Conservation (phyloP, 306 rosid species). For the Sechiopsis laciniata region DNA sequence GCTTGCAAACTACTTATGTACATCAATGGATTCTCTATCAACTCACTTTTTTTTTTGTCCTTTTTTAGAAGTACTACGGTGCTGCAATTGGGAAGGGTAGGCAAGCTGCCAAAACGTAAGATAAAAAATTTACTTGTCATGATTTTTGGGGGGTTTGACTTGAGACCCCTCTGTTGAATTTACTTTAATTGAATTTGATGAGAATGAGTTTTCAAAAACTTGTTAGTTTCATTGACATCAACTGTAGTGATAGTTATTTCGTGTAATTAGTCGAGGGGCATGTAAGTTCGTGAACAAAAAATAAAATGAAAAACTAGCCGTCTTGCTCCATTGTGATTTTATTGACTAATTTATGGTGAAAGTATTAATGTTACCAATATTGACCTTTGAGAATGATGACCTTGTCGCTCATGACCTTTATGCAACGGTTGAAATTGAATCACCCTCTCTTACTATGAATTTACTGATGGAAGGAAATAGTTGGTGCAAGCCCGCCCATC, state of each 20-base stretch:
- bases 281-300: no score
- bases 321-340: neutral
- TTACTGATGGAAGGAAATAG: neutral
- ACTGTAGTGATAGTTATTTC: no score
- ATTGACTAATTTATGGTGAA: neutral
- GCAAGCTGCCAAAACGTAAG: constrained; percentile 98
- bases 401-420: neutral
- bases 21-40: neutral
- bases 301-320: no score
- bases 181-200: constrained; percentile 5
- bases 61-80: constrained; percentile 78
- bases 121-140: neutral
- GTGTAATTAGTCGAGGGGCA: no score
- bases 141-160: neutral
- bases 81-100: constrained; percentile 99
- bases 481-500: neutral
- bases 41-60: constrained; percentile 14
- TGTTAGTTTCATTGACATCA: no score
- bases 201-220: neutral
- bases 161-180: neutral
- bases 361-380: neutral
- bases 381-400: neutral
- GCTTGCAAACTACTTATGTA: neutral
- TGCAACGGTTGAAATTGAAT: neutral
- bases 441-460: neutral